phyloP scores from a whole-genome alignment of 352 stramenopile genomes.

The Phytophthora kernoviae region DNA sequence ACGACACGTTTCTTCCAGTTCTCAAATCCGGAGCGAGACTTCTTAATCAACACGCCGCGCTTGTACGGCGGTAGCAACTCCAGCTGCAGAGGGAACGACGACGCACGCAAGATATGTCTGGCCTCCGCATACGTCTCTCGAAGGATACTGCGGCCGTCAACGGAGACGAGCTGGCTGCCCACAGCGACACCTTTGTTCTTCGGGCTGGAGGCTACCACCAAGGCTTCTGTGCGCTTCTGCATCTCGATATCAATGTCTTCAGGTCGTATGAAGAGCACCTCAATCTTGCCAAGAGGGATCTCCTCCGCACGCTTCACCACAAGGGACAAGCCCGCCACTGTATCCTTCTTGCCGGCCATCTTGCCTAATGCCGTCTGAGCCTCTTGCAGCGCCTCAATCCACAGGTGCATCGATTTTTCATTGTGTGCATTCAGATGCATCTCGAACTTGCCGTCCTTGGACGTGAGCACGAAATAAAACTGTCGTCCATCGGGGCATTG shows the following conservation, averaged over 20 bases:
- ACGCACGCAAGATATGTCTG: conserved; percentile 52
- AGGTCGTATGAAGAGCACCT: conserved; percentile 59
- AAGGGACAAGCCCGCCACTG: conserved; percentile 63
- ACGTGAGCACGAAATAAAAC: conserved; percentile 88
- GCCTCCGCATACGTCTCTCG: conserved; percentile 64
- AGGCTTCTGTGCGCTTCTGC: conserved; percentile 73
- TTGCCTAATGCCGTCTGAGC: conserved; percentile 62
- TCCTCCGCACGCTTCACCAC: conserved; percentile 82
- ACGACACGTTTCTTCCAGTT: conserved; percentile 88
- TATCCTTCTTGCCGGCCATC: conserved; percentile 53
- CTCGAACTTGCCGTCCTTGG: conserved; percentile 82
- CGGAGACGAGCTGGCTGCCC: conserved; percentile 74
- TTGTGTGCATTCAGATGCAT: conserved; percentile 86
- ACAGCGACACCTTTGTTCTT: conserved; percentile 54
- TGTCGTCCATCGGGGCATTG: conserved; percentile 79
- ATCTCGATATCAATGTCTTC: conserved; percentile 78
- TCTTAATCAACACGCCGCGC: conserved; percentile 80
- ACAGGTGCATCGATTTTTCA: conserved; percentile 84
- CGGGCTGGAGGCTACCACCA: conserved; percentile 67
- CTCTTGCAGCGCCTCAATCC: conserved; percentile 87
- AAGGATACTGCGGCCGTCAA: conserved; percentile 67
- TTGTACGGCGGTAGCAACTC: conserved; percentile 89
- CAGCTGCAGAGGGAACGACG: conserved; percentile 65
- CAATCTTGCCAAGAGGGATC: conserved; percentile 70
- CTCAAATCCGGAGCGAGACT: conserved; percentile 84